phyloP scores from a whole-genome alignment of 2,329 filamentous ascomycete genomes.

The Sclerotinia borealis region DNA sequence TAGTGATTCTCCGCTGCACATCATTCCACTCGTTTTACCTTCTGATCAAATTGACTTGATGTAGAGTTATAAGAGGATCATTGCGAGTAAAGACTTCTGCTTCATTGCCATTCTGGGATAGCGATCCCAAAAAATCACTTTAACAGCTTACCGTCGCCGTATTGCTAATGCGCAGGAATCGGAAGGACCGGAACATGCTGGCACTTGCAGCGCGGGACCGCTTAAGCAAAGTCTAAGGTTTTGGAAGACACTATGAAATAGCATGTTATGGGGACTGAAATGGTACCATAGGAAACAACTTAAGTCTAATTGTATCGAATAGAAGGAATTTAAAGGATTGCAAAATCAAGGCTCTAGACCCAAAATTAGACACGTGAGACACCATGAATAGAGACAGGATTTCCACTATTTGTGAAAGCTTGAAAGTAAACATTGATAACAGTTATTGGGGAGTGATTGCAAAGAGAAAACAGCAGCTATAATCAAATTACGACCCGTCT shows the following conservation, averaged over 20 bases:
- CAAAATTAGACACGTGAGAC: neutral
- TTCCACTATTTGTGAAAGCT: neutral
- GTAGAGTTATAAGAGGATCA: neutral
- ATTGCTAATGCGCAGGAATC: neutral
- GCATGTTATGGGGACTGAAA: neutral
- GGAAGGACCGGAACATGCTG: neutral
- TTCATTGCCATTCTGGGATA: neutral
- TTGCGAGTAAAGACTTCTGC: neutral
- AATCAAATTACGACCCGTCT: neutral
- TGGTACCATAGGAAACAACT: neutral
- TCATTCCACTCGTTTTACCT: neutral
- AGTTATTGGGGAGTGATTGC: no score
- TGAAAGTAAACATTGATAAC: neutral
- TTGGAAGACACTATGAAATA: neutral
- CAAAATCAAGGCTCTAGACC: neutral
- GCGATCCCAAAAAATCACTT: neutral
- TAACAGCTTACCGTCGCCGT: neutral
- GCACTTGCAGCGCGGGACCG: neutral
- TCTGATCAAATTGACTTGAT: neutral
- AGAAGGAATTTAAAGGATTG: neutral
- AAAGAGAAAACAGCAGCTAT: neutral
- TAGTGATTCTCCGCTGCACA: neutral
- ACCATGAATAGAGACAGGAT: neutral
- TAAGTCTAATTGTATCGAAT: neutral
- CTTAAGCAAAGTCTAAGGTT: neutral